phyloP scores from a whole-genome alignment of 805 yeast genomes.

The Metschnikowia kunwiensis region DNA sequence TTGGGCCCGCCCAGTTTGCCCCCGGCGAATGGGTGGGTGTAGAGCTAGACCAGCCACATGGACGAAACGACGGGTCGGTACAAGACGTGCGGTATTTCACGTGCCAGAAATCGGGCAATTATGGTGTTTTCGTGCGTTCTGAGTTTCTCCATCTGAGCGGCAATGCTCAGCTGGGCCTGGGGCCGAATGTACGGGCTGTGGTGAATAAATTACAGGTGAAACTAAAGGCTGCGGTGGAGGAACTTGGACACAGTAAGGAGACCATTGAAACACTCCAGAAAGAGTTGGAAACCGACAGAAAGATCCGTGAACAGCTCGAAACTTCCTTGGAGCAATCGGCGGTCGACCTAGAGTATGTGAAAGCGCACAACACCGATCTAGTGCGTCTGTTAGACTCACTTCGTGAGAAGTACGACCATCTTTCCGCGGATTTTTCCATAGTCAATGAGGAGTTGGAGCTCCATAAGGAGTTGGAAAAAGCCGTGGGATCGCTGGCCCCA shows the following conservation, averaged over 20 bases:
- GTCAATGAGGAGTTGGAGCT: conserved; percentile 37
- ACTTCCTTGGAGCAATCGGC: conserved; percentile 26
- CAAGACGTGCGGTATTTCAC: conserved; percentile 44
- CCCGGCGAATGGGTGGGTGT: conserved; percentile 55
- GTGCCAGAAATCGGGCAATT: conserved; percentile 27
- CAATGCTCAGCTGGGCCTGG: neutral
- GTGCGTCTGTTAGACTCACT: conserved; percentile 23
- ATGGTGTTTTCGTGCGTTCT: conserved; percentile 53
- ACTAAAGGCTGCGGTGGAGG: conserved; percentile 32
- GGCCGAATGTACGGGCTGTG: conserved; percentile 20
- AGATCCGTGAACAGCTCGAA: conserved; percentile 17
- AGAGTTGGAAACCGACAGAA: conserved; percentile 8
- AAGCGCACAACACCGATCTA: conserved; percentile 32
- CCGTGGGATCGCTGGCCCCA: conserved; percentile 21
- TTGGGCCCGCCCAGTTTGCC: conserved; percentile 58
- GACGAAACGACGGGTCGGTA: conserved; percentile 51
- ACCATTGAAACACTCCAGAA: conserved; percentile 18
- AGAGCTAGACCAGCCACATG: conserved; percentile 38
- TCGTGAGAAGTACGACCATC: conserved; percentile 26
- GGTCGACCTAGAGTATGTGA: conserved; percentile 46
- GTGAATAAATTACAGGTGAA: conserved; percentile 47
- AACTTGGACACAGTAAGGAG: conserved; percentile 21
- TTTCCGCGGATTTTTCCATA: conserved; percentile 30
- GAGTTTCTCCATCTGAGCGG: conserved; percentile 20
- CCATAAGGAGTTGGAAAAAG: conserved; percentile 36